Conservation (phyloP, 2,329 filamentous ascomycete genomes). For the Gaeumannomyces sp. region DNA sequence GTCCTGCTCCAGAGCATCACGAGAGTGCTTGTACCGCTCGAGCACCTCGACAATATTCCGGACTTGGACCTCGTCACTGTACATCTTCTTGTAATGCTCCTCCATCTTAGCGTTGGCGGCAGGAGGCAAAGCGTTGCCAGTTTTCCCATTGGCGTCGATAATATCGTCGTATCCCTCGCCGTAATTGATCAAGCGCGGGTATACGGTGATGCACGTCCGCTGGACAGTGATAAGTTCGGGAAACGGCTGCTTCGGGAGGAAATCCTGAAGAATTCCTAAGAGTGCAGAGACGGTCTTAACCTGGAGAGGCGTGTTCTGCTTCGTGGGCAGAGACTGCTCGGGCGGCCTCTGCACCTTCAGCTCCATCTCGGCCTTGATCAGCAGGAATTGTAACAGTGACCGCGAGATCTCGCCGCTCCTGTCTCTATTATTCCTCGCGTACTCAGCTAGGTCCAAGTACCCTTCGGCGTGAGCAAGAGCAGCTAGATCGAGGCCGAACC, state of each 20-base stretch:
- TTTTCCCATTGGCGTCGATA: conserved; percentile 76
- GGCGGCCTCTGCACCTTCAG: conserved; percentile 60
- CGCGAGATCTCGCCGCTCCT: conserved; percentile 61
- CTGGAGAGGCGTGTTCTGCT: conserved; percentile 67
- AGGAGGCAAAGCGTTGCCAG: conserved; percentile 72
- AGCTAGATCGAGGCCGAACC: conserved; percentile 81
- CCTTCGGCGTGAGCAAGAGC: conserved; percentile 77
- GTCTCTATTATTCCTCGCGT: conserved; percentile 67
- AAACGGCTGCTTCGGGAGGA: conserved; percentile 50
- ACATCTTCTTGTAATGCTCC: conserved; percentile 97
- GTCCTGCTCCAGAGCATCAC: conserved; percentile 79
- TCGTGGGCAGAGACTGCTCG: conserved; percentile 44
- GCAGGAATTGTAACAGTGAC: conserved; percentile 71
- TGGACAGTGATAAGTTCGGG: conserved; percentile 75
- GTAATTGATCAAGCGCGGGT: conserved; percentile 93
- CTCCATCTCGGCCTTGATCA: conserved; percentile 80
- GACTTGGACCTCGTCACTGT: conserved; percentile 82
- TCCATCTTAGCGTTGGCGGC: conserved; percentile 90
- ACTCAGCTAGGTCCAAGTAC: conserved; percentile 72
- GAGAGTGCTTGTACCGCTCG: conserved; percentile 81
- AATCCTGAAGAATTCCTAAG: conserved; percentile 72
- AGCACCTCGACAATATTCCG: conserved; percentile 79
- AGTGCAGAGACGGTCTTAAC: conserved; percentile 80
- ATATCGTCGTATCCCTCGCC: conserved; percentile 88
- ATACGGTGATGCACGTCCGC: conserved; percentile 82